Evolutionary conservation across 129 eudicot species (phyloP), one percentile per base, ranked within the genome.

Genomic region (Glebionis coronaria): DNA sequence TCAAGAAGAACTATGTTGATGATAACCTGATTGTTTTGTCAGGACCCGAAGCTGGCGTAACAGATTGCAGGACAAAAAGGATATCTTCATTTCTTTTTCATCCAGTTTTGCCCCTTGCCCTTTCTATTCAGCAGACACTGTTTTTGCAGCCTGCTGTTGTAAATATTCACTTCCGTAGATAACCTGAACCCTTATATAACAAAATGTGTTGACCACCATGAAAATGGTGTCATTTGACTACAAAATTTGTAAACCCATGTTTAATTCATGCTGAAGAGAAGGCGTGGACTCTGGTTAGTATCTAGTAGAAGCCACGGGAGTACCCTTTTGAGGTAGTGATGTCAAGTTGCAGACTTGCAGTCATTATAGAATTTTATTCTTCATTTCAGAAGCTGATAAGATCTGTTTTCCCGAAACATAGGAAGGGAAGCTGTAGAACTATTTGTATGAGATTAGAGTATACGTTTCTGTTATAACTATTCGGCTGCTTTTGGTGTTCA

Each of bases 161-260:
- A 76, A 93, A 93, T 81, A 93, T 93, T 79, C 95, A 93, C 73
- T 86, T 93, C 63, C 95, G 98, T 52, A 78, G 91, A 82, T 93
- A 77, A 35, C 2, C 42, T 1, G 2, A 35, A 7, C 42, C 42
- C 10, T 7, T 35, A 35, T 35, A 35, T 7, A 35, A 52, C 61
- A 12, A 14, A 61, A 50, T 14, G 63, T 15, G 65, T 64, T 25
- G 16, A 59, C 55, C 11, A 3, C 70, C 74, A 50, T 60, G 40
- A 23, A 75, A 59, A 50, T 51, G 65, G 69, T 5, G 69, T 68
- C 63, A 50, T 73, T 40, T 23, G 62, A 35, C 44, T 56, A 47
- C 67, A 74, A 53, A 18, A 13, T 73, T 25, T 27, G 53, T 63
- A 63, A 63, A 40, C 77, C 46, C 29, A 3, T 40, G 70, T 70